Conservation (phyloP, 306 rosid genomes). For the Acacia melanoxylon region DNA sequence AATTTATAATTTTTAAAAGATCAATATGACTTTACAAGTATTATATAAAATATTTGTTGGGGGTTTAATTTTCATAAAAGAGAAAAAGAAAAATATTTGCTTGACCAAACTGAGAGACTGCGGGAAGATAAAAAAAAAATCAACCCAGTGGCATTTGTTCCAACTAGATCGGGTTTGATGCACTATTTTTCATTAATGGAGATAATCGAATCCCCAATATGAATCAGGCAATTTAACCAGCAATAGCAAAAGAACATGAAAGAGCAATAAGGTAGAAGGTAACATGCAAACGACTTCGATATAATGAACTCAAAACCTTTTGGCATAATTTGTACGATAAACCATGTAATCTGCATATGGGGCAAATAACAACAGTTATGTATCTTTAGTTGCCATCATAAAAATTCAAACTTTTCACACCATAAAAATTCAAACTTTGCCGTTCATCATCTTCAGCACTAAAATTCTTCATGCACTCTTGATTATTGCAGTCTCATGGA, state of each 20-base stretch:
- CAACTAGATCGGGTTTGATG: background rate
- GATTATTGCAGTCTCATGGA: conserved; percentile 8
- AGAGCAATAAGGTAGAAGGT: background rate
- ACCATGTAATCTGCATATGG: conserved; percentile 12
- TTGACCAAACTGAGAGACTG: background rate
- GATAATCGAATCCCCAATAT: background rate
- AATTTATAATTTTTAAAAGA: too few species aligned
- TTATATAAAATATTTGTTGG: too few species aligned
- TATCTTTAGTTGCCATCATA: conserved; percentile 19
- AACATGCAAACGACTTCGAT: background rate
- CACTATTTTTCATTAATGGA: too few species aligned
- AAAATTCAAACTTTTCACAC: conserved; percentile 12
- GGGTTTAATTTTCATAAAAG: too few species aligned
- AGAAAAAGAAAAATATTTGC: background rate
- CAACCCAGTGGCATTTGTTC: background rate
- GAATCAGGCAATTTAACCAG: background rate
- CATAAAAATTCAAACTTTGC: background rate
- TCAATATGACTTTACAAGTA: too few species aligned
- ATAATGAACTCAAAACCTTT: background rate
- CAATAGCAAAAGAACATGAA: background rate
- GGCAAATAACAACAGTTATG: conserved; percentile 1
- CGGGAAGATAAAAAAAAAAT: too few species aligned
- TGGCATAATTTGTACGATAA: background rate
- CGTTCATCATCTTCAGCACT: conserved; percentile 8
- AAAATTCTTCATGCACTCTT: background rate